Evolutionary conservation across 1,284 basidiomycete species (phyloP), one percentile per base, ranked within the genome.

Genomic region (Cryptococcus sp.): DNA sequence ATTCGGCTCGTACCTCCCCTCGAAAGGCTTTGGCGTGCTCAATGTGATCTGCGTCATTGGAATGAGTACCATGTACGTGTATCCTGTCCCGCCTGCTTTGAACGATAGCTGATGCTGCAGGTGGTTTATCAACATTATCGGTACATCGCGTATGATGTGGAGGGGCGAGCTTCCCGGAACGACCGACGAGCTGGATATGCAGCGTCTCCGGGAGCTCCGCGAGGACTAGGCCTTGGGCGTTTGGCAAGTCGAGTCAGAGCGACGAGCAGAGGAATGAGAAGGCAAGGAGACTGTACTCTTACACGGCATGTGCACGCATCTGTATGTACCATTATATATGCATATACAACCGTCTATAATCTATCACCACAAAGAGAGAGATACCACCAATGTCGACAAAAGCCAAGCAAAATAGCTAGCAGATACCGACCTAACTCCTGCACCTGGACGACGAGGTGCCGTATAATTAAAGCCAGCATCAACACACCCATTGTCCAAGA

Each of bases 401-500:
- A n/a, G n/a, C n/a, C n/a, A n/a, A n/a, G n/a, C n/a, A n/a, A n/a
- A n/a, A n/a, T n/a, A n/a, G 28, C 9, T 7, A 7, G 28, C 28
- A 31, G 28, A 31, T 31, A 14, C 28, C 14, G 28, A 7, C 7
- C 9, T 7, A 31, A 7, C 9, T 7, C 9, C 28, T 31, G 9
- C 14, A 18, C 47, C 42, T 16, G 59, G 55, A 18, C 45, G 33
- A 21, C 22, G 34, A 1, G 65, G 65, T 6, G 67, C 67, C 1
- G 58, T 62, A 35, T 65, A 69, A 31, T 59, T 56, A 51, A 52
- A 67, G 2, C 50, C 40, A 3, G 61, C 41, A 43, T 70, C 62
- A 22, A 70, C 52, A 44, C 68, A 70, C 4, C 66, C 68, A 45
- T 63, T 58, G 10, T 45, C 36, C 11, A 66, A 47, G 6, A 65